These are phyloP conservation scores for Trichomonas gallinae DNA, from an alignment of 208 protist genomes.

Conservation along the genomic window DNA sequence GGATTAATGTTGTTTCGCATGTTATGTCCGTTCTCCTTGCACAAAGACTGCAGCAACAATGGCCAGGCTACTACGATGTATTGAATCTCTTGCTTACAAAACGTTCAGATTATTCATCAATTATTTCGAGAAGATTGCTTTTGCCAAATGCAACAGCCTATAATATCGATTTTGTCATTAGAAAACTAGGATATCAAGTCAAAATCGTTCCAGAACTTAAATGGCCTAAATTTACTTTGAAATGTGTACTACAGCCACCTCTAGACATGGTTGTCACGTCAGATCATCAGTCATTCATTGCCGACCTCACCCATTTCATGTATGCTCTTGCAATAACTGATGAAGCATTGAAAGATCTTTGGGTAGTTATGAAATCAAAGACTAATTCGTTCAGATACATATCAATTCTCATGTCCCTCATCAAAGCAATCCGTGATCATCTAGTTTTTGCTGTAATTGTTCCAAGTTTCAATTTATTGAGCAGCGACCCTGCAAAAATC, in stretches of 20 bases:
- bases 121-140: neutral
- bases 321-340: neutral
- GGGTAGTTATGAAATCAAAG: neutral
- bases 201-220: neutral
- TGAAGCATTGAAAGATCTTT: neutral
- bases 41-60: neutral
- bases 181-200: neutral
- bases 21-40: neutral
- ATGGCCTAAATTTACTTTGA: neutral
- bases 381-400: neutral
- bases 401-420: neutral
- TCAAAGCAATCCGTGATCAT: neutral
- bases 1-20: neutral
- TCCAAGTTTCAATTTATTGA: neutral
- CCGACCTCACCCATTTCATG: neutral
- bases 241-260: neutral
- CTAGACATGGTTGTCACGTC: neutral
- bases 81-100: neutral
- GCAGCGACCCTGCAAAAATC: neutral
- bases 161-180: neutral
- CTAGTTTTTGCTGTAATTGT: neutral
- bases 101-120: neutral
- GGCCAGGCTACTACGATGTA: neutral
- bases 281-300: neutral
- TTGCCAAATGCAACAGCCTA: neutral